Conservation (phyloP, 768 basidiomycete genomes). For the Tylopilus plumbeoviolaceoides region DNA sequence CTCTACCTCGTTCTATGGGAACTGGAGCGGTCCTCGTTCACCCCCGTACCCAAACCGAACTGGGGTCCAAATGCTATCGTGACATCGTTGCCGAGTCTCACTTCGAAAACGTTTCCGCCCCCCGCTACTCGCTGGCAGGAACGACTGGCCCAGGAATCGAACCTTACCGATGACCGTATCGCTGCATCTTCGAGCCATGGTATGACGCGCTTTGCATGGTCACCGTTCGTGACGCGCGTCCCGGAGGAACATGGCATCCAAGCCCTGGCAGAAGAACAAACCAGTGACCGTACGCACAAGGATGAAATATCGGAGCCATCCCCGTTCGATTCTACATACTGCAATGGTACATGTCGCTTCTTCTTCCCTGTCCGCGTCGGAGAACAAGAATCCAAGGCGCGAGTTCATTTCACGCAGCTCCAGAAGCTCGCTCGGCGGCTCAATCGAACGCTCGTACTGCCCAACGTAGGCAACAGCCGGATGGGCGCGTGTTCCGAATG, state of each 20-base stretch:
- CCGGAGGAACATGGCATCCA: conserved; percentile 23
- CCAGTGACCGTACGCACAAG: not conserved
- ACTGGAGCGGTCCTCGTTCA: conserved; percentile 10
- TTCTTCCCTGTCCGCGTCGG: conserved; percentile 47
- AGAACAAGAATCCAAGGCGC: conserved; percentile 59
- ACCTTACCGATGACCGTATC: not conserved
- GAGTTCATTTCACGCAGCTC: conserved; percentile 52
- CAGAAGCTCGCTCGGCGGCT: conserved; percentile 44
- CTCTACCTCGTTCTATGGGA: conserved; percentile 24
- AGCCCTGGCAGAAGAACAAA: not conserved
- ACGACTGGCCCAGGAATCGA: not conserved
- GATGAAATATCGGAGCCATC: not conserved
- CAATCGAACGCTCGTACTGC: conserved; percentile 56
- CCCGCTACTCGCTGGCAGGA: not conserved
- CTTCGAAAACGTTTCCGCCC: not conserved
- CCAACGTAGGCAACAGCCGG: conserved; percentile 54
- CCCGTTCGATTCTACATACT: conserved; percentile 21
- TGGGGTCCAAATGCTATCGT: not conserved
- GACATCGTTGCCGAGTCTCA: not conserved
- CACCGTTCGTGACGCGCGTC: conserved; percentile 33
- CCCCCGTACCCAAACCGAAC: not conserved
- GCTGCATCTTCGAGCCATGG: not conserved
- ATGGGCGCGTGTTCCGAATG: conserved; percentile 49
- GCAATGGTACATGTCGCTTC: conserved; percentile 37
- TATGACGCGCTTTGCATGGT: conserved; percentile 19